A percentile compares a stretch with the other conserved stretches of the same genome.
These are phyloP conservation scores for Neltuma alba DNA, from an alignment of 306 rosid genomes.

Conservation along the genomic window DNA sequence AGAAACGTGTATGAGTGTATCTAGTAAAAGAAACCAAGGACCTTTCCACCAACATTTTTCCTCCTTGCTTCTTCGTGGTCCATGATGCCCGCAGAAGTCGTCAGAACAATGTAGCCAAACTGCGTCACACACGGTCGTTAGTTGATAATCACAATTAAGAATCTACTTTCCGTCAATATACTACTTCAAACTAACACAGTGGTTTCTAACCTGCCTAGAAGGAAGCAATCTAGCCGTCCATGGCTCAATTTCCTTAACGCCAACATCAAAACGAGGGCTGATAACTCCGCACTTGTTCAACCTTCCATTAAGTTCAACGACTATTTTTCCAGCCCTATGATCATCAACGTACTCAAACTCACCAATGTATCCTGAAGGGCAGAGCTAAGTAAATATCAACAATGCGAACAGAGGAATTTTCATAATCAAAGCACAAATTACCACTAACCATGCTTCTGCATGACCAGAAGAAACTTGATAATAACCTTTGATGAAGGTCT, in stretches of 20 bases:
- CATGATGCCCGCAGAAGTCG: slow-evolving; percentile 28
- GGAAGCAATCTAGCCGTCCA: slow-evolving; percentile 76
- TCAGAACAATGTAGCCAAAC: slow-evolving; percentile 30
- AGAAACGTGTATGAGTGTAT: not conserved
- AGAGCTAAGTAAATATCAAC: not conserved
- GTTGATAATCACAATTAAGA: not conserved
- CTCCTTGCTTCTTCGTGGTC: slow-evolving; percentile 30
- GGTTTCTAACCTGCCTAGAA: slow-evolving; percentile 60
- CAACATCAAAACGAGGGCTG: slow-evolving; percentile 71
- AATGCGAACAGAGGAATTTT: not conserved
- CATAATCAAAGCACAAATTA: not conserved
- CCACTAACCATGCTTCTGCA: slow-evolving; percentile 61
- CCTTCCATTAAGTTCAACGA: slow-evolving; percentile 68
- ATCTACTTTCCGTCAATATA: not conserved
- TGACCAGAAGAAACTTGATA: slow-evolving; percentile 48
- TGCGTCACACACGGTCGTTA: not conserved
- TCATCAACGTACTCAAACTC: slow-evolving; percentile 72
- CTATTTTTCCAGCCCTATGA: slow-evolving; percentile 69
- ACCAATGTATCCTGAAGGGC: slow-evolving; percentile 56
- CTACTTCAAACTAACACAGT: not conserved
- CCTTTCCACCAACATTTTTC: slow-evolving; percentile 29
- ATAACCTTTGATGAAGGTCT: slow-evolving; percentile 51
- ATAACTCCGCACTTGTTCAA: slow-evolving; percentile 72
- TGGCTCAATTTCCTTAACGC: slow-evolving; percentile 68
- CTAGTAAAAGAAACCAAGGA: slow-evolving; percentile 29